Conservation (phyloP, 352 stramenopile genomes). For the Phytophthora pinifolia region DNA sequence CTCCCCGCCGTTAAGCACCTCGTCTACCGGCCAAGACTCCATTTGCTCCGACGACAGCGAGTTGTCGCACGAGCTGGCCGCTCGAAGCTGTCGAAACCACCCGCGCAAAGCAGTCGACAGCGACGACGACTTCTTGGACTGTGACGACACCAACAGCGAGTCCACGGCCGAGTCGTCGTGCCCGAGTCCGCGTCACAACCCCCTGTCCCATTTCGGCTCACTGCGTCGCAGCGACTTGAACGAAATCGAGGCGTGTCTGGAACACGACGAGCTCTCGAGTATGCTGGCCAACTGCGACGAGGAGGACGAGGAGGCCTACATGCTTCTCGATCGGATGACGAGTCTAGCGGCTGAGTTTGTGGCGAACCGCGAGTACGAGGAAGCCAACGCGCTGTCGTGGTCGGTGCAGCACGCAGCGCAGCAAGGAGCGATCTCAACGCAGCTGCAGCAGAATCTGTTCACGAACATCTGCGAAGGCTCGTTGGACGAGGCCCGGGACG, state of each 20-base stretch:
- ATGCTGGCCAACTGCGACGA: conserved; percentile 58
- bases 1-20: conserved; percentile 17
- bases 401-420: conserved; percentile 71
- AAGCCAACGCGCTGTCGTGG: conserved; percentile 67
- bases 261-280: conserved; percentile 55
- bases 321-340: conserved; percentile 70
- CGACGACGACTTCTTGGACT: conserved; percentile 70
- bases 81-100: conserved; percentile 6
- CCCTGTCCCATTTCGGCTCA: conserved; percentile 29
- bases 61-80: conserved; percentile 22
- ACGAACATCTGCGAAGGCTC: conserved; percentile 57
- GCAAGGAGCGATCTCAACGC: conserved; percentile 58
- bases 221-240: conserved; percentile 31
- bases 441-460: conserved; percentile 69
- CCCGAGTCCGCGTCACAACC: conserved; percentile 56
- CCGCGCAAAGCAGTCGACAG: conserved; percentile 29
- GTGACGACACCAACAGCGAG: conserved; percentile 74
- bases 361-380: conserved; percentile 68
- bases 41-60: conserved; percentile 16
- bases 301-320: conserved; percentile 63
- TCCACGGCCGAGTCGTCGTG: conserved; percentile 76
- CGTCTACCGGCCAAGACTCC: conserved; percentile 10
- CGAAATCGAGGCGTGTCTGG: conserved; percentile 33
- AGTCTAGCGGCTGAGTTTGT: conserved; percentile 65
- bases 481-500: conserved; percentile 70